Base-by-base conservation (phyloP, 2,329 filamentous ascomycete genomes). In the Drechslerella dactyloides region DNA sequence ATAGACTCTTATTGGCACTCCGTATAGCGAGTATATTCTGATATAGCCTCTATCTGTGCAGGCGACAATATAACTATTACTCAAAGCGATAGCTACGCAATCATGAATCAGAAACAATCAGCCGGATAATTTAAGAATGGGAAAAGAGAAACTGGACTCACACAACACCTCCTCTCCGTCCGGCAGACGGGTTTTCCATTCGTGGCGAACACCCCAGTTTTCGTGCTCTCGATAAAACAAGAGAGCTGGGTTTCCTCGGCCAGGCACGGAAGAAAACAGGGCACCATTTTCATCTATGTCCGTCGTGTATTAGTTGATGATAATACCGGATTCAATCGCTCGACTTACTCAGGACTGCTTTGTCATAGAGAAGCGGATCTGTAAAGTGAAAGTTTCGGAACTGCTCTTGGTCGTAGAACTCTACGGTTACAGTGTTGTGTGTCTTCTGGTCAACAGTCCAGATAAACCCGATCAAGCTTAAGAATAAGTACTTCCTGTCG, bases 211-310 rank as follows among this genome's bases (percentile, higher is more conserved):
- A 1, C 93, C 97, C 94, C 94, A 99, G 0, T 91, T 96, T 81
- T 99, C 93, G 78, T 99, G 94, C 0, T 96, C 94, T 5, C 94
- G 87, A 80, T 97, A 99, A 80, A 96, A 97, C n/a, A 99, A 86
- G 33, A 87, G 89, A 2, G 93, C 90, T 1, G 90, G 87, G 66
- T 87, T 86, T 6, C 82, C 83, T 33, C 86, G 84, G 7, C 83
- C 84, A 0, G 91, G 87, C 21, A 88, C 90, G 70, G 90, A 93
- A 0, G 92, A 90, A 78, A 97, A 97, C 0, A 96, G 84, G 0
- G 91, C 85, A 15, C 94, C 93, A 63, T 90, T 88, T 66, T 96
- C 90, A 76, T 90, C 82, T 83, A 70, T 2, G 11, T 42, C 13
- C 37, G 6, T 5, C 37, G 1, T 60, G 81, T 63, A 81, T 77